Evolutionary conservation across 2,329 filamentous ascomycete genomes (phyloP), one percentile per base, ranked within the genome.

Genomic region (Cercospora janseana): DNA sequence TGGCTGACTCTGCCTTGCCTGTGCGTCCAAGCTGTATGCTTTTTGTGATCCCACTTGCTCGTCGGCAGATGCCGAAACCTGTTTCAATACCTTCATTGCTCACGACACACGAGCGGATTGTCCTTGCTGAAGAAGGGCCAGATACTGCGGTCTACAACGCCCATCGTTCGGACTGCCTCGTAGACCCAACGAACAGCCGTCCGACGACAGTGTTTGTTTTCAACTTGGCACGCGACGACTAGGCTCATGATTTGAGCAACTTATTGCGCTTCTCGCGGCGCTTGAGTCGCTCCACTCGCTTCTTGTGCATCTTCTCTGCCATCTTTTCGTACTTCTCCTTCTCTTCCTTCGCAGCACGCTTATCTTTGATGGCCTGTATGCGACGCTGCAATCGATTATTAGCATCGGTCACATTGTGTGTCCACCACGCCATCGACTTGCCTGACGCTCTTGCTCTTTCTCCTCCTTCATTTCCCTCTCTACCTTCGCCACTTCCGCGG

Each of bases 251-350:
- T 61, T 77, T 77, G 53, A 78, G 63, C 68, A 89, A 73, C 75
- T 92, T 93, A 72, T 92, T 98, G 67, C 93, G 83, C 84, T 97
- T 97, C 78, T 98, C 93, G 71, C 89, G 87, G 67, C 91, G 82
- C 83, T 90, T 95, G 71, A 95, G 72, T 62, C 93, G 82, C 73
- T 98, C 93, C 9, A 97, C 86, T 55, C 91, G 80, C 79, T 95
- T 97, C 72, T 82, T 83, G 75, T 97, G 92, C 93, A 98, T 97
- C 76, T 93, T 97, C 74, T 90, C 88, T 15, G 90, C 92, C 82
- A 98, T 82, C 76, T 91, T 88, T 70, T 90, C 88, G 68, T 92
- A 97, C 60, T 92, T 79, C 65, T 91, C 89, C 71, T 87, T 90
- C 76, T 97, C 93, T 63, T 89, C 91, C 79, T 96, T 97, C 45